Base-by-base conservation (phyloP, 148 eudicot species). In the Camellia sinensis region DNA sequence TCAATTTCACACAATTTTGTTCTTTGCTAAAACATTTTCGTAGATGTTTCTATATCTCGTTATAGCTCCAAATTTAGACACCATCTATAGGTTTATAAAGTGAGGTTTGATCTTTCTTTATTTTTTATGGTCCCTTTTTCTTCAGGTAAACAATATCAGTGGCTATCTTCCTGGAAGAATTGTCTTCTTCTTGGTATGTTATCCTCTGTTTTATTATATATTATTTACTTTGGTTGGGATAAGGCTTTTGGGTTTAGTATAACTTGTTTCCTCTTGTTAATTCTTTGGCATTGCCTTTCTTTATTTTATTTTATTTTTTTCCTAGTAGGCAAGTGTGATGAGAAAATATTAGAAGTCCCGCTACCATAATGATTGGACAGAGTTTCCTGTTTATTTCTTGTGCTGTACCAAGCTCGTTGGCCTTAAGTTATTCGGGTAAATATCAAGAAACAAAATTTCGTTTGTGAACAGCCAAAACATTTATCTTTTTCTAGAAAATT, bases 141-240 rank as follows among this genome's bases (percentile, higher is more conserved):
- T 80, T 71, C 92, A 96, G 99, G 99, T 96, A 78, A 93, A 96
- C 80, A 96, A 96, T 85, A 93, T 96, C 79, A 94, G 99, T 84
- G 99, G 99, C 71, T 96, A 96, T 83, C 98, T 96, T 91, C 98
- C 98, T 45, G 99, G 99, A 70, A 89, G 99, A 54, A 96, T 96
- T 79, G 99, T 96, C 63, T 96, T 96, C 85, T 96, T 96, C 89
- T 85, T 96, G 97, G 99, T 96, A 92, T 76, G 91, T 50, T 74
- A n/a, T 79, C 59, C 41, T 11, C 60, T 73, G 71, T 65, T 37
- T 6, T 73, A 78, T 60, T 29, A 53, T 72, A 7, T 71, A 50
- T 54, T 71, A 43, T 78, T 18, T 69, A n/a, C 57, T 14, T 4
- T 19, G 37, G 4, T 17, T 67, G 50, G 22, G 17, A 52, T 29